Evolutionary conservation across 768 basidiomycete genomes (phyloP).

Genomic region (Chiua virens): DNA sequence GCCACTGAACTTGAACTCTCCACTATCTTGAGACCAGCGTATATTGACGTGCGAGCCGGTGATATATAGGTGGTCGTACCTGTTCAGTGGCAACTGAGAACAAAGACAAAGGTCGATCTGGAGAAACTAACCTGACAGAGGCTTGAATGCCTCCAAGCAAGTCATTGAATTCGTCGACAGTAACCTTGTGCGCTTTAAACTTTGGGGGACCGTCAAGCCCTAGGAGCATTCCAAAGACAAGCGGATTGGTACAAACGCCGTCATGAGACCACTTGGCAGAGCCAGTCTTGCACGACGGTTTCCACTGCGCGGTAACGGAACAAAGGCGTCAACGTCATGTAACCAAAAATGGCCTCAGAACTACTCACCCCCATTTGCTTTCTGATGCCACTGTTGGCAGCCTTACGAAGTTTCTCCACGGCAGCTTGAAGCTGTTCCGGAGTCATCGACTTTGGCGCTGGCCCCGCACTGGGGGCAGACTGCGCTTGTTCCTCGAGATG

Average conservation of each 20-base stretch:
- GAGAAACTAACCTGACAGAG: slow-evolving; percentile 35
- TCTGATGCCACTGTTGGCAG: slow-evolving; percentile 47
- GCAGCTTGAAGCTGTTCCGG: slow-evolving; percentile 40
- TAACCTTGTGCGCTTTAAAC: slow-evolving; percentile 51
- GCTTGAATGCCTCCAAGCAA: slow-evolving; percentile 36
- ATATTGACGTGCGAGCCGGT: slow-evolving; percentile 44
- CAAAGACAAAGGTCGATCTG: background rate
- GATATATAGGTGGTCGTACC: slow-evolving; percentile 41
- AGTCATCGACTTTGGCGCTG: slow-evolving; percentile 33
- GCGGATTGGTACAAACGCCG: slow-evolving; percentile 48
- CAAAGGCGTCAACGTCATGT: background rate
- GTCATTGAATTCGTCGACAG: slow-evolving; percentile 33
- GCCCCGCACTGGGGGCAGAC: slow-evolving; percentile 10
- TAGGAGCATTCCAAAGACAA: slow-evolving; percentile 47
- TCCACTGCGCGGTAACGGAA: slow-evolving; percentile 42
- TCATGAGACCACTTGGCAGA: slow-evolving; percentile 51
- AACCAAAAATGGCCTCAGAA: background rate
- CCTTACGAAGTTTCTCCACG: slow-evolving; percentile 45
- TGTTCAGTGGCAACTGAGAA: slow-evolving; percentile 14
- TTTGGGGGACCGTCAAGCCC: slow-evolving; percentile 44
- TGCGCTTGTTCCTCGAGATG: slow-evolving; percentile 32
- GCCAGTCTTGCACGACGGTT: slow-evolving; percentile 46
- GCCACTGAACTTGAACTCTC: slow-evolving; percentile 60
- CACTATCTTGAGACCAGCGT: slow-evolving; percentile 42
- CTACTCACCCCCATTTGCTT: slow-evolving; percentile 46